Conservation (phyloP, 805 yeast genomes). For the Pichia deserticola region DNA sequence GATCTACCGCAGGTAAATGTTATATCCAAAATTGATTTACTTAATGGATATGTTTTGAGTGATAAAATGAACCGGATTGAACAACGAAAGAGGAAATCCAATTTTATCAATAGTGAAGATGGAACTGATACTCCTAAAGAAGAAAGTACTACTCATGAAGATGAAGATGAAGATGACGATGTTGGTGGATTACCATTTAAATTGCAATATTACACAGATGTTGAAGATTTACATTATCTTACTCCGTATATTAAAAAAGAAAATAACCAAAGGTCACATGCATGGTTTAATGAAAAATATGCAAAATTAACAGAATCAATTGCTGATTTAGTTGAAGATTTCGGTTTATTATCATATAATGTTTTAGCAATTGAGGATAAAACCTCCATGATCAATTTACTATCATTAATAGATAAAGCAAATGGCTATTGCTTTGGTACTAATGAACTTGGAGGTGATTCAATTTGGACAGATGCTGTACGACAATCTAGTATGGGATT, state of each 20-base stretch:
- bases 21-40: conserved; percentile 79
- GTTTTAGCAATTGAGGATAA: conserved; percentile 90
- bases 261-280: conserved; percentile 54
- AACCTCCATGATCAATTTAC: conserved; percentile 76
- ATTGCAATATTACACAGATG: conserved; percentile 85
- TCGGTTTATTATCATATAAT: conserved; percentile 78
- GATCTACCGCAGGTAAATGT: conserved; percentile 93
- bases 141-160: conserved; percentile 20
- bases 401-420: conserved; percentile 78
- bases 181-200: conserved; percentile 75
- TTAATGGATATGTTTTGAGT: conserved; percentile 42
- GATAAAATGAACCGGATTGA: conserved; percentile 19
- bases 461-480: conserved; percentile 94
- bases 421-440: conserved; percentile 91
- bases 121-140: conserved; percentile 8
- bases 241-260: conserved; percentile 67
- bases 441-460: conserved; percentile 94
- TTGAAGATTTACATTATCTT: conserved; percentile 68
- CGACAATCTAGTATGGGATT: conserved; percentile 57
- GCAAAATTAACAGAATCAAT: conserved; percentile 66
- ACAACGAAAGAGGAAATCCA: conserved; percentile 11
- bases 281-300: conserved; percentile 36
- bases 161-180: conserved; percentile 8
- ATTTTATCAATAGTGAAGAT: not conserved
- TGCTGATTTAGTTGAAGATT: conserved; percentile 80